These are phyloP conservation scores for Spatholobus suberectus DNA, from an alignment of 306 rosid genomes.

Conservation along the genomic window DNA sequence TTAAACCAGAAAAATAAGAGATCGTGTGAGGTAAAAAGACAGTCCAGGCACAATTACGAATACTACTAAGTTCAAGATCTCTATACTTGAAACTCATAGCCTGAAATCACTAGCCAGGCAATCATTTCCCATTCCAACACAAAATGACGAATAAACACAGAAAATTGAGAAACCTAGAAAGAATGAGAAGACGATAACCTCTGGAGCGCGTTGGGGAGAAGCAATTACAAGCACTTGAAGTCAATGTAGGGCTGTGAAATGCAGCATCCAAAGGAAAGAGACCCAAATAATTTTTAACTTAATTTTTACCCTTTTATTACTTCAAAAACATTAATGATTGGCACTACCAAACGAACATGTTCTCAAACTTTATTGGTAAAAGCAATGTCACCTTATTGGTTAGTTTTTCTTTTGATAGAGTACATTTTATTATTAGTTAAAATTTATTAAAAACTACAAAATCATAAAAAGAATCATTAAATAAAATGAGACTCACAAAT, in stretches of 20 bases:
- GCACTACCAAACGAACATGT: background rate
- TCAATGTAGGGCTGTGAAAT: background rate
- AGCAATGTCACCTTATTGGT: background rate
- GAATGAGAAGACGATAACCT: background rate
- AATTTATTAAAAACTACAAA: too few relatives aligned
- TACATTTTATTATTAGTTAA: too few relatives aligned
- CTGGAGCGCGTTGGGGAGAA: background rate
- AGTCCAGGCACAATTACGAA: background rate
- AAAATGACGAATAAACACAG: background rate
- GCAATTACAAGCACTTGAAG: background rate
- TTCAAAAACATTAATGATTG: background rate
- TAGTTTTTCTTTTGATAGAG: background rate
- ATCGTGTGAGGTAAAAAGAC: background rate
- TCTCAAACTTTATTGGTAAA: background rate
- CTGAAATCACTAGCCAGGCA: background rate
- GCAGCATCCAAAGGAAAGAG: slow-evolving; percentile 1
- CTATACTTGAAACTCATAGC: background rate
- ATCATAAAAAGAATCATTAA: too few relatives aligned
- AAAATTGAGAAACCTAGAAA: background rate
- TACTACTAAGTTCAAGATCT: background rate
- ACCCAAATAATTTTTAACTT: background rate
- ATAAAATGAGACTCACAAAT: too few relatives aligned
- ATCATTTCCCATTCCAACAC: background rate
- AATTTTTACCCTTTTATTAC: background rate
- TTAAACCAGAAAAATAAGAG: background rate